Percentiles rank a stretch among this genome's conserved stretches.
Conservation (phyloP, 441 rosid species). For the Erysimum cheiri region DNA sequence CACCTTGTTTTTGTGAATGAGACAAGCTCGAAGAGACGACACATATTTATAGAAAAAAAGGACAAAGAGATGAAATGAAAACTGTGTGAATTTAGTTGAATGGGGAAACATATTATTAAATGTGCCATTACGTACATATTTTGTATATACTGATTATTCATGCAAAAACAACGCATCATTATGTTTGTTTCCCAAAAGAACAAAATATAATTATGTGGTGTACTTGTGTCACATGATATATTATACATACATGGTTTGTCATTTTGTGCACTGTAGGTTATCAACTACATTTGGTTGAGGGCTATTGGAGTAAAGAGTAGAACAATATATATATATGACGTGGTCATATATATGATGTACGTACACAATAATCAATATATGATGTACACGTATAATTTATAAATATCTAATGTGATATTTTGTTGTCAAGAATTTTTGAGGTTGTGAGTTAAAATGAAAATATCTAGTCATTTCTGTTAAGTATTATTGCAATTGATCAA, state of each 20-base stretch:
- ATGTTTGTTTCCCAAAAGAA: slow-evolving; percentile 43
- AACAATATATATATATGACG: slow-evolving; percentile 13
- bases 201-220: slow-evolving; percentile 38
- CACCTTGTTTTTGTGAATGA: slow-evolving; percentile 33
- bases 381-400: slow-evolving; percentile 11
- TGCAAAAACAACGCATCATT: slow-evolving; percentile 42
- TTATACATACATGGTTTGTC: slow-evolving; percentile 35
- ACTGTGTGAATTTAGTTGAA: slow-evolving; percentile 32
- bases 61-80: slow-evolving; percentile 31
- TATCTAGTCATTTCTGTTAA: slow-evolving; percentile 10
- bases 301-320: slow-evolving; percentile 35
- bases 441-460: slow-evolving; percentile 24
- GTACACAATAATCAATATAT: not conserved
- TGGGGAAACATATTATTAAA: slow-evolving; percentile 43
- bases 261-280: slow-evolving; percentile 33
- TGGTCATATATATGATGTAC: not conserved
- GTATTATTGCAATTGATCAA: not conserved
- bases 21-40: slow-evolving; percentile 28
- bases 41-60: slow-evolving; percentile 38
- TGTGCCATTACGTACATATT: slow-evolving; percentile 34
- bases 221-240: slow-evolving; percentile 45
- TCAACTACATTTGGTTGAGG: slow-evolving; percentile 38
- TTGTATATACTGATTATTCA: slow-evolving; percentile 41
- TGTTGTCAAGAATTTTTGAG: slow-evolving; percentile 26
- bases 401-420: slow-evolving; percentile 23